These are phyloP conservation scores for Basipetospora chlamydospora DNA, from an alignment of 2,329 filamentous ascomycete genomes.

Conservation along the genomic window DNA sequence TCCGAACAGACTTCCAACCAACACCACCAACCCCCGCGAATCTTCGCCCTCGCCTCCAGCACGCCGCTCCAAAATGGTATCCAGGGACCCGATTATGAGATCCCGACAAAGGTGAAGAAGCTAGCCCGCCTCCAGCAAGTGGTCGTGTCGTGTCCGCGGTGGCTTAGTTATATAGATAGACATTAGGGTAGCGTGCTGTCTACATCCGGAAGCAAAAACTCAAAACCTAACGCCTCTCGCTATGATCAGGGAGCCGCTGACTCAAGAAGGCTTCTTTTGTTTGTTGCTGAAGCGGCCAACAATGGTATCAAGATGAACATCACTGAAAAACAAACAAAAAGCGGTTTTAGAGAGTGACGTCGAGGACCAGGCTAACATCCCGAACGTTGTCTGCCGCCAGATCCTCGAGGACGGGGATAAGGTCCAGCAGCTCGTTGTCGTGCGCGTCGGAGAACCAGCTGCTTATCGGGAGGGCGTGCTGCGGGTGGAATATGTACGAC, in stretches of 20 bases:
- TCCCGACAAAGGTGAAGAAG: too few relatives aligned
- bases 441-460: constrained; percentile 99
- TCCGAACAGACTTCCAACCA: too few relatives aligned
- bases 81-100: too few relatives aligned
- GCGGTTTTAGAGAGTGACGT: constrained; percentile 56
- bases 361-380: constrained; percentile 94
- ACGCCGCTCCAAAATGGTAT: constrained; percentile 1
- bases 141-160: too few relatives aligned
- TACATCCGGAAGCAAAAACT: constrained; percentile 32
- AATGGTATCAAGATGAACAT: constrained; percentile 10
- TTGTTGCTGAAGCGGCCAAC: constrained; percentile 12
- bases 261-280: constrained; percentile 8
- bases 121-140: too few relatives aligned
- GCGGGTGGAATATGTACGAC: constrained; percentile 98
- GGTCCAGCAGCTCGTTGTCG: constrained; percentile 92
- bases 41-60: background rate
- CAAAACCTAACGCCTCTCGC: constrained; percentile 40
- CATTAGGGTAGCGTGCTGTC: constrained; percentile 38
- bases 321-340: constrained; percentile 15
- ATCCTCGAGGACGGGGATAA: constrained; percentile 97
- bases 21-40: too few relatives aligned
- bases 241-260: constrained; percentile 25
- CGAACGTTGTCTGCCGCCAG: constrained; percentile 75
- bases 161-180: constrained; percentile 24
- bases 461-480: constrained; percentile 97